phyloP scores from a whole-genome alignment of 192 early-diverging fungal genomes.

The Pecoramyces ruminantium region DNA sequence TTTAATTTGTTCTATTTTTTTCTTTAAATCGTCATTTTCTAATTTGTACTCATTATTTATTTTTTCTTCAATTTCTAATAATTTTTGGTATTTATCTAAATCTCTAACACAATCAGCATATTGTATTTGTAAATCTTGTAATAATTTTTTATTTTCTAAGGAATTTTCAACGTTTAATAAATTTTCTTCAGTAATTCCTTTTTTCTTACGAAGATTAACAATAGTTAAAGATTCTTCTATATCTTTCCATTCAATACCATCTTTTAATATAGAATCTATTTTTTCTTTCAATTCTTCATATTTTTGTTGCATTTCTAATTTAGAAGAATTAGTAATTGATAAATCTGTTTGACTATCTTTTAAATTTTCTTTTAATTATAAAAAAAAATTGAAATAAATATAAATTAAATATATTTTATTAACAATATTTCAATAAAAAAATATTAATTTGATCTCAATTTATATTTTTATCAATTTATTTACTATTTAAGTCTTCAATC shows the following conservation, averaged over 20 bases:
- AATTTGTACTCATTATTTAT: slow-evolving; percentile 36
- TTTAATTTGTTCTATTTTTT: slow-evolving; percentile 20
- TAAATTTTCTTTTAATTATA: not conserved
- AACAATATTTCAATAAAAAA: no score
- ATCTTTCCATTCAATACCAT: slow-evolving; percentile 14
- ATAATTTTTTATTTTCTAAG: slow-evolving; percentile 19
- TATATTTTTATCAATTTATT: no score
- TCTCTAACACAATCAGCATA: slow-evolving; percentile 34
- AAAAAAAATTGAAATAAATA: no score
- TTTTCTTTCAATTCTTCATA: not conserved
- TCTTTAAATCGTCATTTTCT: slow-evolving; percentile 20
- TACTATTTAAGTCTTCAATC: not conserved
- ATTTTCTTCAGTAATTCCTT: slow-evolving; percentile 20
- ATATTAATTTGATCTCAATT: no score
- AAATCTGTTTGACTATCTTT: not conserved
- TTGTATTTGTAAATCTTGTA: slow-evolving; percentile 29
- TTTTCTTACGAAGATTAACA: slow-evolving; percentile 15
- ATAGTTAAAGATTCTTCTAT: slow-evolving; percentile 34
- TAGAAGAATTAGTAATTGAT: not conserved
- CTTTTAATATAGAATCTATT: not conserved
- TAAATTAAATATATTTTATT: no score
- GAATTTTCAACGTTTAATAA: slow-evolving; percentile 15
- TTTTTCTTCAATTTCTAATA: slow-evolving; percentile 29
- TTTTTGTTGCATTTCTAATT: not conserved
- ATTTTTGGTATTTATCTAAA: slow-evolving; percentile 25